Percentiles rank a stretch among this genome's conserved stretches.
Evolutionary conservation across 2,329 filamentous ascomycete species (phyloP).

Genomic region (Botrytis squamosa): DNA sequence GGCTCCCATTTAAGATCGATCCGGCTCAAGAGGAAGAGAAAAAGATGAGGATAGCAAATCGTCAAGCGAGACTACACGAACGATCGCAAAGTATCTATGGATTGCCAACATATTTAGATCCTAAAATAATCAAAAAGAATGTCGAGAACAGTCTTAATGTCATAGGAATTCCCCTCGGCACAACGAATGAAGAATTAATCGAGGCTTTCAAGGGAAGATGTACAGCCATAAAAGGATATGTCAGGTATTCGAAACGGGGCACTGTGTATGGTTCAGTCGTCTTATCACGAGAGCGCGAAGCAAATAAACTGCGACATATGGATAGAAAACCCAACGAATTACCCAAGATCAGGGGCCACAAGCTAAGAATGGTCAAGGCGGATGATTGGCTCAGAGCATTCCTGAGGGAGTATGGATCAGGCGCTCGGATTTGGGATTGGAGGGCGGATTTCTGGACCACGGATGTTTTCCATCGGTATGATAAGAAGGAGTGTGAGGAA

Average conservation of each 20-base stretch:
- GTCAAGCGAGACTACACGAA: not conserved
- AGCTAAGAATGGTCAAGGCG: not conserved
- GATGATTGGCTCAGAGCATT: not conserved
- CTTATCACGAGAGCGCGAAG: not conserved
- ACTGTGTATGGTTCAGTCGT: not conserved
- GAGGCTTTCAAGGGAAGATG: conserved; percentile 7
- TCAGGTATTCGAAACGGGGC: not conserved
- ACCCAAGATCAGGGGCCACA: not conserved
- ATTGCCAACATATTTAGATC: conserved; percentile 8
- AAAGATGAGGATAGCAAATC: not conserved
- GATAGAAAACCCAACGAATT: not conserved
- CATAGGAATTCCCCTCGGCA: not conserved
- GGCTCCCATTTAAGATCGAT: conserved; percentile 1
- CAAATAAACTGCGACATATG: not conserved
- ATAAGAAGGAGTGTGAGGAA: not conserved
- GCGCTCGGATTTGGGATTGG: not conserved
- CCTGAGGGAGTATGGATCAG: not conserved
- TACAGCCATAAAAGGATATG: conserved; percentile 10
- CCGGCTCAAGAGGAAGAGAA: not conserved
- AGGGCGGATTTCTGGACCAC: conserved; percentile 19
- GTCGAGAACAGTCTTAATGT: not conserved
- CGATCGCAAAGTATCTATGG: conserved; percentile 11
- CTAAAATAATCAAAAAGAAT: conserved; percentile 1
- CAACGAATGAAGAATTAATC: conserved; percentile 8
- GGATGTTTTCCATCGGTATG: conserved; percentile 10